Percentiles rank a stretch among this genome's conserved stretches.
Conservation (phyloP, 179 eudicot species). For the Silene vulgaris region DNA sequence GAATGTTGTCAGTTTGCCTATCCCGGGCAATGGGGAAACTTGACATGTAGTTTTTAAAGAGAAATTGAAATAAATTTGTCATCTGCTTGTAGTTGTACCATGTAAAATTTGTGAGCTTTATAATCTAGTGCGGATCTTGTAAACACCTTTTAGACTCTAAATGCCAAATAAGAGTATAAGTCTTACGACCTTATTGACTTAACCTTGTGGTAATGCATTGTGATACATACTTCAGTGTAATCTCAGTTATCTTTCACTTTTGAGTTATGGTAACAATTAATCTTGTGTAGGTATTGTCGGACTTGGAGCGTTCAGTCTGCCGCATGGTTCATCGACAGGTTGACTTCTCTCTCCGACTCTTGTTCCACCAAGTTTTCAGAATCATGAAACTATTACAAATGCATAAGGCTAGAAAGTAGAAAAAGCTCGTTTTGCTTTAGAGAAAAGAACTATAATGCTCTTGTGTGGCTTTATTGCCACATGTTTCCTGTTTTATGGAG, state of each 20-base stretch:
- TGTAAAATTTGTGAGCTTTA: not conserved
- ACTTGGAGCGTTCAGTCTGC: conserved; percentile 91
- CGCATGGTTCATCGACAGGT: conserved; percentile 97
- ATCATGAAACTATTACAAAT: not conserved
- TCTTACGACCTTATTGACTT: conserved; percentile 7
- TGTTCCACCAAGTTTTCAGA: not conserved
- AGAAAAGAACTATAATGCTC: not conserved
- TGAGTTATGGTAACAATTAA: not conserved
- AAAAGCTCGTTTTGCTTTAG: not conserved
- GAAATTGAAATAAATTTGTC: not conserved
- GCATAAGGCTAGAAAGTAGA: not conserved
- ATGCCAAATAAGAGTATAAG: not conserved
- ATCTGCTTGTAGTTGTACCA: not conserved
- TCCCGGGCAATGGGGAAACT: not conserved
- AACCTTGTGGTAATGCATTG: not conserved
- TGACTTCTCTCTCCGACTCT: conserved; percentile 18
- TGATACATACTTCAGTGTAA: not conserved
- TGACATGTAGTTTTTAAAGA: not conserved
- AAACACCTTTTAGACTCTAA: not conserved
- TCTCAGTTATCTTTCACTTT: not conserved
- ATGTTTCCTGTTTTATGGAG: not conserved
- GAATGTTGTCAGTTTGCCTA: conserved; percentile 1
- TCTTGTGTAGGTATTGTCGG: conserved; percentile 70
- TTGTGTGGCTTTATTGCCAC: not conserved
- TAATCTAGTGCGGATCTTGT: not conserved